Percentiles rank a stretch among this genome's conserved stretches.
phyloP scores from a whole-genome alignment of 805 yeast species.

The Danielia reshetovae region DNA sequence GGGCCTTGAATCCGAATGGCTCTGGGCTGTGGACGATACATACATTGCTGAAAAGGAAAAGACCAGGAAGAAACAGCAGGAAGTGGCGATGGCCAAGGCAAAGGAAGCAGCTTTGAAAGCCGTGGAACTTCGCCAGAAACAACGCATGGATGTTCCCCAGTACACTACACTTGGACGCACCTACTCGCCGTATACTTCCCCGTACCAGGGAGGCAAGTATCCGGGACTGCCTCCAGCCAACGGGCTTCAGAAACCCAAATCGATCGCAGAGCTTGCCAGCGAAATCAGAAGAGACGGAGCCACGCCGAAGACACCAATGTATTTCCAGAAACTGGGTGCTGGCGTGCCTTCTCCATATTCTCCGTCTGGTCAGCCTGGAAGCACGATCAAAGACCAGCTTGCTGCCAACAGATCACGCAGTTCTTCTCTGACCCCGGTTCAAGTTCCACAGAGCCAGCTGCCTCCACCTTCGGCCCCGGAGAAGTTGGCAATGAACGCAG shows the following conservation, averaged over 20 bases:
- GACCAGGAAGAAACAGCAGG: conserved; percentile 55
- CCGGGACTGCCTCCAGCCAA: neutral
- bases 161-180: conserved; percentile 1
- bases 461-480: conserved; percentile 1
- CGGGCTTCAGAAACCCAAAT: conserved; percentile 26
- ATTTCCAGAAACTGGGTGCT: conserved; percentile 27
- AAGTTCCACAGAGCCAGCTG: conserved; percentile 7
- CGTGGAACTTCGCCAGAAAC: conserved; percentile 49
- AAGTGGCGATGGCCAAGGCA: conserved; percentile 57
- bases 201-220: neutral
- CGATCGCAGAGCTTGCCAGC: conserved; percentile 41
- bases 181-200: neutral
- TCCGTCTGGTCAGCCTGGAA: conserved; percentile 4
- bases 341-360: conserved; percentile 1
- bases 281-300: conserved; percentile 33
- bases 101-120: conserved; percentile 51
- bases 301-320: conserved; percentile 25
- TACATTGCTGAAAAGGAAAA: conserved; percentile 79
- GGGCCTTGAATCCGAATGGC: conserved; percentile 78
- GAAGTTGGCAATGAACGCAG: conserved; percentile 40
- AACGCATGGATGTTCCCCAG: conserved; percentile 18
- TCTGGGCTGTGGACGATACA: conserved; percentile 89
- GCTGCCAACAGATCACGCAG: conserved; percentile 41
- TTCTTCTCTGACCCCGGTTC: conserved; percentile 4
- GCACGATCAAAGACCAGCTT: conserved; percentile 41